Evolutionary conservation across 768 basidiomycete genomes (phyloP).

Genomic region (Russula ochroleuca): DNA sequence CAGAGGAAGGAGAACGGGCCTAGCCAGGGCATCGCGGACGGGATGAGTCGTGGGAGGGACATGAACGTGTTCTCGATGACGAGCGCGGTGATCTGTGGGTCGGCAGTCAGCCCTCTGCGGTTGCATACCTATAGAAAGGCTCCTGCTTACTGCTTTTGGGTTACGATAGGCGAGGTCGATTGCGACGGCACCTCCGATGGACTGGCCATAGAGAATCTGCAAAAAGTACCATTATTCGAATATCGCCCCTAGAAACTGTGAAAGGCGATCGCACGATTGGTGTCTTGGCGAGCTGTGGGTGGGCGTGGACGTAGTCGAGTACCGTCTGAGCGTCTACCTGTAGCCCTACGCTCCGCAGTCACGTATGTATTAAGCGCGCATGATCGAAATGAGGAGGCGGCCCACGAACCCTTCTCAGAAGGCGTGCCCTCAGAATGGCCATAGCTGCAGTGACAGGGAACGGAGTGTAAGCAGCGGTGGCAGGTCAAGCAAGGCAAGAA

Average conservation of each 20-base stretch:
- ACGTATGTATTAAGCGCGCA: neutral
- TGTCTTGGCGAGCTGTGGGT: slow-evolving; percentile 62
- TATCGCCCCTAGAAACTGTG: too few relatives aligned
- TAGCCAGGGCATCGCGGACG: slow-evolving; percentile 68
- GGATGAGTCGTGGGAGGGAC: slow-evolving; percentile 78
- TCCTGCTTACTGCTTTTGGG: slow-evolving; percentile 50
- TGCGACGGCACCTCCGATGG: slow-evolving; percentile 89
- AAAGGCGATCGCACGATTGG: slow-evolving; percentile 51
- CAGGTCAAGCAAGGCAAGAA: too few relatives aligned
- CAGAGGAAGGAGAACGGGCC: slow-evolving; percentile 73
- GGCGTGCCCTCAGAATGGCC: slow-evolving; percentile 84
- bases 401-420: slow-evolving; percentile 66
- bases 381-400: neutral
- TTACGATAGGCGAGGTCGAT: slow-evolving; percentile 84
- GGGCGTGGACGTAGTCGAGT: slow-evolving; percentile 64
- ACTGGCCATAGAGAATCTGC: slow-evolving; percentile 79
- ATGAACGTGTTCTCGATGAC: slow-evolving; percentile 94
- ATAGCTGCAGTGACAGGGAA: slow-evolving; percentile 50
- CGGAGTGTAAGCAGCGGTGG: neutral
- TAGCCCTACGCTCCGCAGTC: slow-evolving; percentile 47
- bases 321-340: slow-evolving; percentile 81
- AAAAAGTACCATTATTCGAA: neutral
- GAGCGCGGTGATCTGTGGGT: slow-evolving; percentile 61
- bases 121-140: neutral
- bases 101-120: neutral